Base-by-base conservation (phyloP, 2,329 filamentous ascomycete genomes). In the Nigrospora osmanthi region DNA sequence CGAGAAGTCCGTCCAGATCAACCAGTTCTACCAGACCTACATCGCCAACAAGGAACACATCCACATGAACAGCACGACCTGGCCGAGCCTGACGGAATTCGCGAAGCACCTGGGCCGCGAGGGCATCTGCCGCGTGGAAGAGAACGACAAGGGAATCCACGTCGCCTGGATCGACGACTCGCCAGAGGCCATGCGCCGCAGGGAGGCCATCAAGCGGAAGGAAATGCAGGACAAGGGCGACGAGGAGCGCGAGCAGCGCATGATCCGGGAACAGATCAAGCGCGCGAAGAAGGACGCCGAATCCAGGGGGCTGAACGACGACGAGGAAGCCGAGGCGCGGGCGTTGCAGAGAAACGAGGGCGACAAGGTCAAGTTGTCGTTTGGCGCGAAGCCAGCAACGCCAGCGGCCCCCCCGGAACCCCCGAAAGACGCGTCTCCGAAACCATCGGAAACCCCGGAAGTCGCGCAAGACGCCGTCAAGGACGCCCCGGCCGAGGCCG, bases 21-120 rank as follows among this genome's bases (percentile, higher is more conserved):
- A 98, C 59, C 83, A 87, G 49, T 97, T 97, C 63, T 98, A 98
- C 66, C 89, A 97, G 62, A 84, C 90, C 59, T 93, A 95, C 57
- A 96, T 97, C 54, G 76, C 81, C 14, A 85, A 91, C 54, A 89
- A 90, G 63, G 77, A 89, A 57, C 91, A 97, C 61, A 72, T 93
- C 10, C 93, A 97, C 61, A 89, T 97, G 86, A 96, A 96, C 64
- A 75, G 89, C 9, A 97, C 93, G 0, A 84, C 85, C 57, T 97
- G 89, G 89, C 79, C 83, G 4, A 87, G 80, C 44, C 68, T 98
- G 54, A 91, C 89, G 3, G 89, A 97, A 56, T 95, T 95, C 60
- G 88, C 87, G 13, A 95, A 95, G 59, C 71, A 87, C 57, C 69
- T 98, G 1, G 90, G 91, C 0, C 71, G 86, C 17, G 89, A 97